Percentiles rank a stretch among this genome's conserved stretches.
These are phyloP conservation scores for Collybia nuda DNA, from an alignment of 768 basidiomycete species.

Conservation along the genomic window DNA sequence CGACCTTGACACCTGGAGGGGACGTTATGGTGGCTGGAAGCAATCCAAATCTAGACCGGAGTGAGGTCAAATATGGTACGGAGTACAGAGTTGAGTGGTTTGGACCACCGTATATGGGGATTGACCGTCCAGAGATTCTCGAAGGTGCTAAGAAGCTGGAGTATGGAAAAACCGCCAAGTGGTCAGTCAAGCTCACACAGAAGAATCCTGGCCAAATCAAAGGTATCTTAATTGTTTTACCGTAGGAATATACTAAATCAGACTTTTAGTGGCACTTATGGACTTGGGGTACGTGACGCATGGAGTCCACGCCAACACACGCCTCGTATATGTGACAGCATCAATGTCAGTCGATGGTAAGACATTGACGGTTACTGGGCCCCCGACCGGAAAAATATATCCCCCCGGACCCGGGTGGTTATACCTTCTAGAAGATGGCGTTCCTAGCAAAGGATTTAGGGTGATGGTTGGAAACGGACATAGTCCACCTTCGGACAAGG, in stretches of 20 bases:
- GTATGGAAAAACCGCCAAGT: conserved; percentile 38
- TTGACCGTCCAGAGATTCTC: conserved; percentile 53
- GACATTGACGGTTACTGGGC: conserved; percentile 58
- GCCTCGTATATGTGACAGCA: conserved; percentile 63
- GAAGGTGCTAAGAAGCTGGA: conserved; percentile 32
- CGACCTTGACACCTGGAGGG: conserved; percentile 71
- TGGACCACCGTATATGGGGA: conserved; percentile 76
- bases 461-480: conserved; percentile 70
- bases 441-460: conserved; percentile 62
- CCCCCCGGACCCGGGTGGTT: conserved; percentile 84
- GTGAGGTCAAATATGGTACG: conserved; percentile 70
- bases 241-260: background rate
- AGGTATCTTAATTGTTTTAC: conserved; percentile 17
- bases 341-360: conserved; percentile 33
- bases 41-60: conserved; percentile 81
- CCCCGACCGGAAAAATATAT: conserved; percentile 63
- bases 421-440: conserved; percentile 61
- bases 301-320: conserved; percentile 71
- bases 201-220: conserved; percentile 8
- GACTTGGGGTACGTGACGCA: conserved; percentile 84
- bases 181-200: conserved; percentile 42
- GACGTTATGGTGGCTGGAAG: conserved; percentile 80
- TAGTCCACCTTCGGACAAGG: conserved; percentile 56
- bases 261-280: conserved; percentile 63
- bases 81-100: conserved; percentile 91